Evolutionary conservation across 1,139 yeast species (phyloP).

Genomic region (Pichia sp.): DNA sequence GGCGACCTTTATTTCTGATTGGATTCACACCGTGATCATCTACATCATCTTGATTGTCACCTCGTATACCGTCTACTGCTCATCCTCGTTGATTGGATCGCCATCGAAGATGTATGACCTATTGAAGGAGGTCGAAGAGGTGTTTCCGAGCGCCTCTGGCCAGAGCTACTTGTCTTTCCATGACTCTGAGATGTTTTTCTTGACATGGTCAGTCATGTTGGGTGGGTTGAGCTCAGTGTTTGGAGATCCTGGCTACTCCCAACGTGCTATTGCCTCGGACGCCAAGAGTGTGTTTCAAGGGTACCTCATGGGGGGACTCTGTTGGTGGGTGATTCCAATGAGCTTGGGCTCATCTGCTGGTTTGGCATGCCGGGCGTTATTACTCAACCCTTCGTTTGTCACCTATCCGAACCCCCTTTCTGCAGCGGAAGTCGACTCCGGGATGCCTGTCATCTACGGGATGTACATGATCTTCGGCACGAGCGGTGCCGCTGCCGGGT

Average conservation of each 20-base stretch:
- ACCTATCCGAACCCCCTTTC: slow-evolving; percentile 27
- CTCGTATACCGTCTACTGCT: slow-evolving; percentile 40
- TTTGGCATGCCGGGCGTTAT: slow-evolving; percentile 31
- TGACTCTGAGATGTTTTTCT: slow-evolving; percentile 33
- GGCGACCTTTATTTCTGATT: slow-evolving; percentile 38
- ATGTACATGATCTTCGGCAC: slow-evolving; percentile 42
- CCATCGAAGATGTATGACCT: slow-evolving; percentile 45
- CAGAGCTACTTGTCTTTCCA: slow-evolving; percentile 44
- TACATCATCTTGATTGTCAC: slow-evolving; percentile 31
- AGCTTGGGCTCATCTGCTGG: slow-evolving; percentile 44
- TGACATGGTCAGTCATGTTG: slow-evolving; percentile 25
- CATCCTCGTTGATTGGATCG: slow-evolving; percentile 43
- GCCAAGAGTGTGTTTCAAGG: slow-evolving; percentile 33
- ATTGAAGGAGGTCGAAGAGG: slow-evolving; percentile 31
- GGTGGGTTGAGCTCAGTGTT: slow-evolving; percentile 22
- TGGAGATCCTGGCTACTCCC: slow-evolving; percentile 31
- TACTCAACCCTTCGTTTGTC: slow-evolving; percentile 36
- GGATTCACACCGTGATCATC: slow-evolving; percentile 30
- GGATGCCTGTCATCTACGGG: slow-evolving; percentile 43
- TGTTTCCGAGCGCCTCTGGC: slow-evolving; percentile 40
- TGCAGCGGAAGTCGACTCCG: slow-evolving; percentile 32
- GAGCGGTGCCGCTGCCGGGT: slow-evolving; percentile 40
- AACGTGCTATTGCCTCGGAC: slow-evolving; percentile 40
- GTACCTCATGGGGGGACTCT: slow-evolving; percentile 41
- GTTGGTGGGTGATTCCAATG: slow-evolving; percentile 44